Conservation (phyloP, 768 basidiomycete genomes). For the Polyporus arcularius region DNA sequence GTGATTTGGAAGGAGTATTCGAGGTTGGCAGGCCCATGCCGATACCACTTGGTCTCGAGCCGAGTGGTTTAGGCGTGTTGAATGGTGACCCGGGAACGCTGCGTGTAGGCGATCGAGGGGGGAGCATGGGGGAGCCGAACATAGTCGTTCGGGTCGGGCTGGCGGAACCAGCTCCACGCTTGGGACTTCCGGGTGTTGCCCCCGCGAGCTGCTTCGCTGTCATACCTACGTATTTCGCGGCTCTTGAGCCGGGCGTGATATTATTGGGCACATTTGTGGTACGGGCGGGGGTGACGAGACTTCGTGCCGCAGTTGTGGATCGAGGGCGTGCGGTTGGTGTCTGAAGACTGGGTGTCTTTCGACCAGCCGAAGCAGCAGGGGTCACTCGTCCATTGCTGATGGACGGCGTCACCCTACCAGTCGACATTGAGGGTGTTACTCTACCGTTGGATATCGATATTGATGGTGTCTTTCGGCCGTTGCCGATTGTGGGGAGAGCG, state of each 20-base stretch:
- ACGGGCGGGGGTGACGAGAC: constrained; percentile 29
- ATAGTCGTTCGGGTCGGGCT: constrained; percentile 24
- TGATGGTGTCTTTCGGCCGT: constrained; percentile 62
- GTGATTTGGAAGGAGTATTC: constrained; percentile 39
- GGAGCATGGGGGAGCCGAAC: constrained; percentile 20
- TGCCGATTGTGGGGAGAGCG: constrained; percentile 31
- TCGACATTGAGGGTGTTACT: constrained; percentile 18
- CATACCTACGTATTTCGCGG: constrained; percentile 81
- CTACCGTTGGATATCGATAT: constrained; percentile 40
- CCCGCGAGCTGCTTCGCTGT: constrained; percentile 74
- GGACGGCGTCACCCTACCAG: constrained; percentile 46
- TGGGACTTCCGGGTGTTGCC: constrained; percentile 22
- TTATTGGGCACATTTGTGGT: constrained; percentile 32
- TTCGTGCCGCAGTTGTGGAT: constrained; percentile 6
- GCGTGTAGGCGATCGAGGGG: constrained; percentile 35
- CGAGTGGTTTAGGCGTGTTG: constrained; percentile 63
- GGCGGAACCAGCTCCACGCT: constrained; percentile 18
- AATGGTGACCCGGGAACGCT: constrained; percentile 51
- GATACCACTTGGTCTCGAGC: constrained; percentile 36
- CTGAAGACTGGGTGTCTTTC: constrained; percentile 24
- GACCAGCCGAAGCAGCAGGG: constrained; percentile 34
- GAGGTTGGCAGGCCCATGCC: constrained; percentile 41
- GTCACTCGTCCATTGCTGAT: constrained; percentile 50
- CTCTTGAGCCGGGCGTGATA: constrained; percentile 82
- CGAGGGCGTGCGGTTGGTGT: constrained; percentile 20